These are phyloP conservation scores for Penicillium sp. DNA, from an alignment of 2,329 filamentous ascomycete genomes.

Conservation along the genomic window DNA sequence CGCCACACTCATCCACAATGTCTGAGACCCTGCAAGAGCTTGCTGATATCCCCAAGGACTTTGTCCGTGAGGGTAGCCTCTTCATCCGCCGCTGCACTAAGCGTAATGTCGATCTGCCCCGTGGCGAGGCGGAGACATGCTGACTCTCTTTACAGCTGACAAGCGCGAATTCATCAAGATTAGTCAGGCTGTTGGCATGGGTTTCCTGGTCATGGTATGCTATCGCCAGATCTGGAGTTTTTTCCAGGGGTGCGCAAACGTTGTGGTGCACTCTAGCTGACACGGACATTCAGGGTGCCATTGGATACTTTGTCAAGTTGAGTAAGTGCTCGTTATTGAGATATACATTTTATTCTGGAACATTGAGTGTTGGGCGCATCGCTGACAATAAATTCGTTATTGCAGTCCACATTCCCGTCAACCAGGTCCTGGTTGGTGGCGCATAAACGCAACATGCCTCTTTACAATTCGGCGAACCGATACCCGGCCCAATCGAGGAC, in stretches of 20 bases:
- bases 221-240: not conserved
- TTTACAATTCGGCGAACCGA: not conserved
- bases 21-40: conserved; percentile 63
- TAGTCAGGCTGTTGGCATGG: conserved; percentile 61
- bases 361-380: not conserved
- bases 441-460: conserved; percentile 30
- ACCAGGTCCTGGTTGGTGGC: conserved; percentile 53
- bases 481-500: not conserved
- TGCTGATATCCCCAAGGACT: conserved; percentile 59
- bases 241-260: not conserved
- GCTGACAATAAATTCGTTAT: conserved; percentile 15
- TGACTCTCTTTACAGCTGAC: conserved; percentile 49
- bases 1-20: conserved; percentile 36
- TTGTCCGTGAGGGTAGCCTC: conserved; percentile 52
- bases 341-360: not conserved
- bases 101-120: conserved; percentile 39
- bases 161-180: conserved; percentile 63
- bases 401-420: conserved; percentile 53
- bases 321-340: conserved; percentile 44
- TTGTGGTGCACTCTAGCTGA: conserved; percentile 9
- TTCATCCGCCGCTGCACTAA: conserved; percentile 53
- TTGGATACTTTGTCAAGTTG: conserved; percentile 62
- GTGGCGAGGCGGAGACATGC: conserved; percentile 1
- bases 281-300: conserved; percentile 45
- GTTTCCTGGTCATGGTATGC: conserved; percentile 58